Evolutionary conservation across 495 filamentous ascomycete genomes (phyloP), one percentile per base, ranked within the genome.

Genomic region (Glarea lozoyensis): DNA sequence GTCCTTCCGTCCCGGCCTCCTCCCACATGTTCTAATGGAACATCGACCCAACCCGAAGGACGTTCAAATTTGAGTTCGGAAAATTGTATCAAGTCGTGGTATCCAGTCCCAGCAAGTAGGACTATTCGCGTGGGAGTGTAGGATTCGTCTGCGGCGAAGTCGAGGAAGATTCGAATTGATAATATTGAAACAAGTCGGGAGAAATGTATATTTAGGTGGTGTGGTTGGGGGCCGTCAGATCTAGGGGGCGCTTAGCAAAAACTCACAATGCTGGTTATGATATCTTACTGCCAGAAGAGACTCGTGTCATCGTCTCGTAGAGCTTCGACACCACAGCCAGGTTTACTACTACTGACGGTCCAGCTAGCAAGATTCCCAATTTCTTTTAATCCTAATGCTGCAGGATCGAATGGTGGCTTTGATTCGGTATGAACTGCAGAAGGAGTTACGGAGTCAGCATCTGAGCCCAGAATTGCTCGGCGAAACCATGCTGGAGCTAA

Each of bases 91-190:
- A 95, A 72, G 60, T 93, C 87, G 58, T 96, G 87, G 37, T 81
- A 78, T 16, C 87, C 81, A 49, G 85, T 94, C 9, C 92, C 92
- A 4, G 88, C 89, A 15, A 80, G 70, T 51, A 96, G 85, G 9
- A 78, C 67, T 53, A 98, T 89, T 50, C 86, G 82, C 1, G 89
- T 96, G 2, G 92, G 92, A n/a, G 92, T 98, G 63, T 98, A 98
- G 23, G 80, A 86, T 65, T 98, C 92, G 63, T 98, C 92, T 13
- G 82, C 69, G 37, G 82, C 79, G 58, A 90, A 95, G 64, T 97
- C 87, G 23, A 97, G 79, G 52, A 84, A 92, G 22, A 98, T 78
- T 11, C 90, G 73, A 21, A 98, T 79, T 12, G 75, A 74, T 4
- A 84, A 80, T 39, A 98, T 84, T 37, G 79, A 79, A 35, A 96